Base-by-base conservation (phyloP, 192 early-diverging fungal genomes). In the Coemansia sp. region DNA sequence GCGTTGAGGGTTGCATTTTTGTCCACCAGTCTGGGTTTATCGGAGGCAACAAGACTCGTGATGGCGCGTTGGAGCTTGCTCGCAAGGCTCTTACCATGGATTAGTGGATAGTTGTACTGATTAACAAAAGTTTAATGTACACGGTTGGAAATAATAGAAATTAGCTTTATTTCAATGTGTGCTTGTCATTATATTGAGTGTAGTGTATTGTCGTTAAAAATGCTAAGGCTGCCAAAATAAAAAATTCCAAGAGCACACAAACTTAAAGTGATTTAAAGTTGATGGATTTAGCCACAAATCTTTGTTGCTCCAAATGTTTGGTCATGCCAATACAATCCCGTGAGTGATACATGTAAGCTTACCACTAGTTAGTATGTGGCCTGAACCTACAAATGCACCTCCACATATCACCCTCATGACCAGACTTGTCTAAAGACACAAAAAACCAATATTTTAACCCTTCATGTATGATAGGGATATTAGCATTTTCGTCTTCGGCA, bases 11-110 rank as follows among this genome's bases (percentile, higher is more conserved):
- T 20, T 93, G 93, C 68, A 88, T 96, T 52, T 98, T 97, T 87
- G 89, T 97, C 13, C 95, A 97, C 65, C 92, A 94, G 59, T 85
- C 87, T 4, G 92, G 93, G 31, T 95, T 95, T 71, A 95, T 95
- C 81, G 94, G 94, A 34, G 92, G 92, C 44, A 88, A 94, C 83
- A 87, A 90, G 87, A 91, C 92, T 38, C 81, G 88, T 42, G 90
- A 92, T 36, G 94, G 93, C 38, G 94, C 89, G 0, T 70, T 92
- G 65, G 90, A 70, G 40, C 80, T 82, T 66, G 80, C 80, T 52
- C 80, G 80, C 75, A 82, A 82, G 73, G 75, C 80, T 11, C 57
- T 82, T 49, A 78, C 76, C 6, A 82, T 82, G 73, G 76, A 82
- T 38, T 82, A 68, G 42, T 12, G 54, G 15, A 31, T 55, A 15